Base-by-base conservation (phyloP, 164 flowering plant genomes). In the Liriodendron chinense region DNA sequence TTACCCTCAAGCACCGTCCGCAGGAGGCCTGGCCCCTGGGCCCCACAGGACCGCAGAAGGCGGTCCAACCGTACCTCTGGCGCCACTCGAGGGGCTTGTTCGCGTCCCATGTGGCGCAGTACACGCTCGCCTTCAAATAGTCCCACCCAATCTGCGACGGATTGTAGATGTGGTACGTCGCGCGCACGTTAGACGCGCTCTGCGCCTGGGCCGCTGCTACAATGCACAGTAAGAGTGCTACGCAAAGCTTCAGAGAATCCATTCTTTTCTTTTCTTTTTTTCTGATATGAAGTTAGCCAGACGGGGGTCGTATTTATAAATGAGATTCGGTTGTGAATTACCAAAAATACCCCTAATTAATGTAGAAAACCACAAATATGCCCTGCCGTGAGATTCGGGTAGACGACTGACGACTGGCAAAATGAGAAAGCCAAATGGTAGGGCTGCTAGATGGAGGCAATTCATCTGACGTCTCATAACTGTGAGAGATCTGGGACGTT, bases 71-170 rank as follows among this genome's bases (percentile, higher is more conserved):
- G 59, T 86, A 78, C 74, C 68, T 77, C 2, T 34, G 47, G 24
- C 90, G 80, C 88, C 90, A 87, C 3, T 65, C 81, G 18, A 82
- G 78, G 10, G 88, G 83, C 81, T 83, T 82, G 70, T 76, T 64
- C 43, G 82, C 90, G 64, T 87, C 85, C 88, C 87, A 87, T 1
- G 90, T 87, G 0, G 90, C 56, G 47, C 90, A 87, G 74, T 67
- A 87, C 22, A 81, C 86, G 34, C 86, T 79, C 0, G 68, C 89
- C 3, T 72, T 78, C 10, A 20, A 69, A 72, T 83, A 72, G 59
- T 87, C 86, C 92, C 92, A 89, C 3, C 77, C 79, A 56, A 63
- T 78, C 25, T 80, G 75, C 22, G 74, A 73, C 3, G 91, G 87
- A 49, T 84, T 83, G 79, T 88, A 88, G 18, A 62, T 1, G 70